A percentile compares a stretch with the other conserved stretches of the same genome.
These are phyloP conservation scores for Incumbomyces delicatus DNA, from an alignment of 2,329 filamentous ascomycete genomes.

Conservation along the genomic window DNA sequence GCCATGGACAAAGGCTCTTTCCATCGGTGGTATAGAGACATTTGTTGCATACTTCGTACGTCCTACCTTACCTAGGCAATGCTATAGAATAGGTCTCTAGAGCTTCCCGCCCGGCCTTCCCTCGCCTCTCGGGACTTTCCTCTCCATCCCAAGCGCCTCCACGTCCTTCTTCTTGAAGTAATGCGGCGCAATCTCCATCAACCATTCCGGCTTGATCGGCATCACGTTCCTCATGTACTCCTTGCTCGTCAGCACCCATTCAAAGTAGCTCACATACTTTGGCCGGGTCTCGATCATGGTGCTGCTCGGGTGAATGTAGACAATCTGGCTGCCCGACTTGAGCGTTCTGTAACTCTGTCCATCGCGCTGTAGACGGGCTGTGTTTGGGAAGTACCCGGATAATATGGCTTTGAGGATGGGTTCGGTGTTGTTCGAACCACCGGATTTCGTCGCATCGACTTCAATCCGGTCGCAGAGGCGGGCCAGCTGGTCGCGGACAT, in stretches of 20 bases:
- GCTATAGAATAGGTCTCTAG: neutral
- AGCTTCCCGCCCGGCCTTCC: conserved; percentile 26
- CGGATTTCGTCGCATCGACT: conserved; percentile 57
- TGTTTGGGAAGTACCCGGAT: conserved; percentile 89
- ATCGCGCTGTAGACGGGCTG: conserved; percentile 68
- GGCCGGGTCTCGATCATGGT: conserved; percentile 72
- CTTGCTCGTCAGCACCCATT: conserved; percentile 80
- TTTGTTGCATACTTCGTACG: too few relatives aligned
- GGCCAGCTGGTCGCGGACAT: conserved; percentile 83
- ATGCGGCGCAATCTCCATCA: conserved; percentile 84
- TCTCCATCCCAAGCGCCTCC: conserved; percentile 65
- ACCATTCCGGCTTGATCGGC: conserved; percentile 74
- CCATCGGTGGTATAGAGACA: too few relatives aligned
- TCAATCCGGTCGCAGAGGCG: conserved; percentile 92
- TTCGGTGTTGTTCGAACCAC: conserved; percentile 51
- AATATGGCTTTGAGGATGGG: conserved; percentile 83
- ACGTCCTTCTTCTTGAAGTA: conserved; percentile 89
- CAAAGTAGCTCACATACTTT: conserved; percentile 79
- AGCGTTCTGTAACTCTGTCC: conserved; percentile 86
- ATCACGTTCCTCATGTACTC: conserved; percentile 88
- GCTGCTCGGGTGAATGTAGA: conserved; percentile 83
- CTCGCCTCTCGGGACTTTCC: conserved; percentile 59
- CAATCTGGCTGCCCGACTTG: conserved; percentile 63
- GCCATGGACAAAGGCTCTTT: too few relatives aligned
- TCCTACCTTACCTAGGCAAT: too few relatives aligned